Evolutionary conservation across 2,329 filamentous ascomycete species (phyloP).

Genomic region (Colletotrichum eremochloae): DNA sequence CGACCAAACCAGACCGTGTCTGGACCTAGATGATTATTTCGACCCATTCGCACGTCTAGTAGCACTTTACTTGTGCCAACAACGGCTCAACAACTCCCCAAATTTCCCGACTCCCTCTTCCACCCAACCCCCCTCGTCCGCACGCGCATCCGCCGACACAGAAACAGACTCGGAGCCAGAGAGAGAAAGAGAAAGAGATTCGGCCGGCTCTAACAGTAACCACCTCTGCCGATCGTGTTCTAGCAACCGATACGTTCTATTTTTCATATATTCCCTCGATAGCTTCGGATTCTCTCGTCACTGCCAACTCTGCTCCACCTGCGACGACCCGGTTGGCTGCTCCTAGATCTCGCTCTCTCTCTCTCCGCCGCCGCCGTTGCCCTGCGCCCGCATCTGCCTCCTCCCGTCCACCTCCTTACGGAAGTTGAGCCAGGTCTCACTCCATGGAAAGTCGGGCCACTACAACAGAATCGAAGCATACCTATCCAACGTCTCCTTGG

Average conservation of each 20-base stretch:
- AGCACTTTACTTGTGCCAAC: slow-evolving; percentile 34
- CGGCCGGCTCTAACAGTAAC: slow-evolving; percentile 31
- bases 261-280: slow-evolving; percentile 16
- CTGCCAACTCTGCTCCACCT: slow-evolving; percentile 4
- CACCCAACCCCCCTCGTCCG: slow-evolving; percentile 20
- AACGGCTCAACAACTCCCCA: slow-evolving; percentile 14
- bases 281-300: background rate
- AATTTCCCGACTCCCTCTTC: slow-evolving; percentile 26
- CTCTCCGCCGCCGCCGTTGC: slow-evolving; percentile 16
- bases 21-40: slow-evolving; percentile 24
- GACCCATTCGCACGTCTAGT: slow-evolving; percentile 25
- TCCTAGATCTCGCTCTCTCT: slow-evolving; percentile 31
- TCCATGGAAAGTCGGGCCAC: slow-evolving; percentile 67
- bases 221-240: slow-evolving; percentile 17
- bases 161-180: slow-evolving; percentile 11
- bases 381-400: slow-evolving; percentile 19
- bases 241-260: background rate
- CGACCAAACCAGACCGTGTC: slow-evolving; percentile 9
- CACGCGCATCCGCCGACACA: slow-evolving; percentile 11
- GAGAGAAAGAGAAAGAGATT: slow-evolving; percentile 22
- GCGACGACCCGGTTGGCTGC: slow-evolving; percentile 10
- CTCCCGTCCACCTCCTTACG: slow-evolving; percentile 34
- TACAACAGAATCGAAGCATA: slow-evolving; percentile 63
- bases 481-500: slow-evolving; percentile 59
- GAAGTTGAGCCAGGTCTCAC: slow-evolving; percentile 49